Conservation (phyloP, 1,284 basidiomycete species). For the Moniliella sp. region DNA sequence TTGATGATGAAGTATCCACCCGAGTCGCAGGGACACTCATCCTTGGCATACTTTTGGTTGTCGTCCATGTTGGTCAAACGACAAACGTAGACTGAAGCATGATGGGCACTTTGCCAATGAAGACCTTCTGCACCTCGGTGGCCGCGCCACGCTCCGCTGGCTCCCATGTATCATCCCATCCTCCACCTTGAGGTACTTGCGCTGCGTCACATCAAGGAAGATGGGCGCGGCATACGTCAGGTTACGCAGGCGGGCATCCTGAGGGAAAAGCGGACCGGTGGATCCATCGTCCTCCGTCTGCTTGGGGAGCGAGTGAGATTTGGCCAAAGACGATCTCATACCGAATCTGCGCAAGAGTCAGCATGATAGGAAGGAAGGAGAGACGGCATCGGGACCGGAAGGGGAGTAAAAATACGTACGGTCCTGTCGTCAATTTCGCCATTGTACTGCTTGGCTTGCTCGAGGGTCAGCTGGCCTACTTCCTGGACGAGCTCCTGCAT, state of each 20-base stretch:
- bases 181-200: slow-evolving; percentile 55
- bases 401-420: slow-evolving; percentile 33
- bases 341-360: slow-evolving; percentile 57
- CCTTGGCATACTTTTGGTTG: slow-evolving; percentile 63
- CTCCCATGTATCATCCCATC: slow-evolving; percentile 50
- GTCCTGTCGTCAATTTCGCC: slow-evolving; percentile 39
- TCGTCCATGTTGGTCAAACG: slow-evolving; percentile 61
- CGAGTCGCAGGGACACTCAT: slow-evolving; percentile 81
- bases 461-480: slow-evolving; percentile 71
- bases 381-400: too few species aligned
- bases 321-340: slow-evolving; percentile 96
- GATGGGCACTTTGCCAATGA: slow-evolving; percentile 91
- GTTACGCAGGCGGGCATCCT: slow-evolving; percentile 82
- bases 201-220: slow-evolving; percentile 86
- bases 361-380: too few species aligned
- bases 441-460: slow-evolving; percentile 85
- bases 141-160: slow-evolving; percentile 39
- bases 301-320: slow-evolving; percentile 80
- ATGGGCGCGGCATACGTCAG: slow-evolving; percentile 84
- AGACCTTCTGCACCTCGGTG: slow-evolving; percentile 52
- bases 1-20: slow-evolving; percentile 99
- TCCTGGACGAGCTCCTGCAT: slow-evolving; percentile 99
- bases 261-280: slow-evolving; percentile 80
- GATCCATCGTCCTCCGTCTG: slow-evolving; percentile 88
- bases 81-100: slow-evolving; percentile 89